Percentiles rank a stretch among this genome's conserved stretches.
Evolutionary conservation across 1,284 basidiomycete species (phyloP).

Genomic region (Heimioporus retisporus): DNA sequence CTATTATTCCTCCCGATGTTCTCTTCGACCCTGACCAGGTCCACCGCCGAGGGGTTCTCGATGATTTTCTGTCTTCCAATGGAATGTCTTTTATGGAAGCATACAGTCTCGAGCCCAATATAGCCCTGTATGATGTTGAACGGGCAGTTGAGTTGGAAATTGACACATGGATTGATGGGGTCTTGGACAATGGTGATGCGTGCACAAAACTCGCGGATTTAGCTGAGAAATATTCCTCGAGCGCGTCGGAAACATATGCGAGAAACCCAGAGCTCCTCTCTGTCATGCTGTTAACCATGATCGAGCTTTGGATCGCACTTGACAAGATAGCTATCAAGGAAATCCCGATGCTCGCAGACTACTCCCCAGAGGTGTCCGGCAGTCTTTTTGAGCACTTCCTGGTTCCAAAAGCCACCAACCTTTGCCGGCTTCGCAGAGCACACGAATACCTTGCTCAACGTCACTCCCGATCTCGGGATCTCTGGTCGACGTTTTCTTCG

Average conservation of each 20-base stretch:
- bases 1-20: neutral
- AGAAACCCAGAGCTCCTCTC: slow-evolving; percentile 55
- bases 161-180: slow-evolving; percentile 40
- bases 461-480: slow-evolving; percentile 18
- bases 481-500: slow-evolving; percentile 36
- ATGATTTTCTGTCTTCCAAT: slow-evolving; percentile 26
- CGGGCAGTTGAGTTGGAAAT: slow-evolving; percentile 35
- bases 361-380: slow-evolving; percentile 55
- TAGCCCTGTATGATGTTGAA: slow-evolving; percentile 48
- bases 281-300: slow-evolving; percentile 52
- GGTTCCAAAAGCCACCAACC: slow-evolving; percentile 39
- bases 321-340: slow-evolving; percentile 29
- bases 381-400: slow-evolving; percentile 51
- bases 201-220: slow-evolving; percentile 31
- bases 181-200: slow-evolving; percentile 17
- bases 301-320: slow-evolving; percentile 51
- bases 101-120: slow-evolving; percentile 18
- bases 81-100: slow-evolving; percentile 17
- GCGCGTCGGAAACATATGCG: slow-evolving; percentile 39
- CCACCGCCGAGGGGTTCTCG: slow-evolving; percentile 13
- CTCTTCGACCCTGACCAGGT: slow-evolving; percentile 22
- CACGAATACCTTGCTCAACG: slow-evolving; percentile 45
- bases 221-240: slow-evolving; percentile 37
- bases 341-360: slow-evolving; percentile 50
- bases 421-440: slow-evolving; percentile 40